Evolutionary conservation across 2,329 filamentous ascomycete genomes (phyloP), one percentile per base, ranked within the genome.

Genomic region (Aspergillus sp.): DNA sequence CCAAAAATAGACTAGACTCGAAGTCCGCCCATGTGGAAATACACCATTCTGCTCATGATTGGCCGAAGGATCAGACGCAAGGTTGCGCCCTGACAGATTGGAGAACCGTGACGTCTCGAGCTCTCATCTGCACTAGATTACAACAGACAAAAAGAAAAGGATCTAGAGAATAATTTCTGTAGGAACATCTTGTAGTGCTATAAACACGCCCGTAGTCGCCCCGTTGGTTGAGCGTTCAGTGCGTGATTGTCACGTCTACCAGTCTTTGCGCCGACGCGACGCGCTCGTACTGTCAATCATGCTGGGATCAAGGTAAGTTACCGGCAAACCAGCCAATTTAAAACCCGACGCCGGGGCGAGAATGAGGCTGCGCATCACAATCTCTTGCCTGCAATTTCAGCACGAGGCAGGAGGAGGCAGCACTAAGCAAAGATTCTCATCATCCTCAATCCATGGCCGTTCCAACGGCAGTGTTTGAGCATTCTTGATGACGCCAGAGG

Each of bases 1-100:
- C 63, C 59, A 28, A 13, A 64, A 60, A 49, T 11, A 54, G 61
- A 50, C 59, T 41, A 31, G 46, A 63, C 34, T 41, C 11, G 34
- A 41, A 41, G 15, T 41, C 34, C 34, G 34, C 9, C 34, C 34
- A 41, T 41, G 34, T 41, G 34, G 34, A 15, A 60, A 63, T 51
- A 53, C 50, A 46, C 63, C 61, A 51, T 46, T 7, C 48, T 4
- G 4, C 15, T 15, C 56, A 30, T 65, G 57, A 68, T 68, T 68
- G 66, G 64, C 7, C 34, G 4, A 23, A 8, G 8, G 6, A 41
- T 41, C 11, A 41, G 34, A 41, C 34, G 34, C 34, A 41, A 41
- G 34, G 34, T 41, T 41, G 34, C 15, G 34, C 34, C 34, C 34
- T 41, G 34, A 41, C 34, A 41, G 9, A 41, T 15, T 41, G 34